phyloP scores from a whole-genome alignment of 345 rosid species.

The Linum trigynum region DNA sequence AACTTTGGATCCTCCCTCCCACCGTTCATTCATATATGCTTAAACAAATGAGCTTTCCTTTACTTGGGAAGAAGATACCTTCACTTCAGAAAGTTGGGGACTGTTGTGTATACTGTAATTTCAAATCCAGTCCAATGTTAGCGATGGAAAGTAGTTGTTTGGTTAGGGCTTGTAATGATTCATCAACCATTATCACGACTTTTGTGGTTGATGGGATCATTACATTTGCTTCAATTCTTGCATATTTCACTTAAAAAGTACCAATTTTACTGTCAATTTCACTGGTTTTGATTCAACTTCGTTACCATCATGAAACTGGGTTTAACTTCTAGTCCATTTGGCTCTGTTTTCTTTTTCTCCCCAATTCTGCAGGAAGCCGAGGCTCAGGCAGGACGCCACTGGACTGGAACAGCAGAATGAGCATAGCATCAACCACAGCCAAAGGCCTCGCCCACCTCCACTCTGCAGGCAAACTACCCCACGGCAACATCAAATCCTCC shows the following conservation, averaged over 20 bases:
- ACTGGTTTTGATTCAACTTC: no score
- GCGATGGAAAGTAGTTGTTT: no score
- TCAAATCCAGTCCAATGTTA: no score
- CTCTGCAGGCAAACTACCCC: slow-evolving; percentile 51
- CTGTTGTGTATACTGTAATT: neutral
- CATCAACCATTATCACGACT: no score
- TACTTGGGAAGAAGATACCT: neutral
- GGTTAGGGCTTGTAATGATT: no score
- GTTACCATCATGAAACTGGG: no score
- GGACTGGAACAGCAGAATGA: slow-evolving; percentile 87
- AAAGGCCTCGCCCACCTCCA: slow-evolving; percentile 78
- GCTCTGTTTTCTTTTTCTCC: no score
- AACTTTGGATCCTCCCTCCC: neutral
- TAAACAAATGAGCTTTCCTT: neutral
- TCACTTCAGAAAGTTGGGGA: neutral
- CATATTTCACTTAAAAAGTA: no score
- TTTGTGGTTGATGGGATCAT: no score
- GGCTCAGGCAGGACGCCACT: slow-evolving; percentile 87
- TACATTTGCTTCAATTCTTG: no score
- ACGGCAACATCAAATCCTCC: slow-evolving; percentile 90
- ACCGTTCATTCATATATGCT: neutral
- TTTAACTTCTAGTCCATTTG: no score
- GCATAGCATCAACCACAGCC: slow-evolving; percentile 60
- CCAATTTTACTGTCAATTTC: no score
- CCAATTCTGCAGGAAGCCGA: slow-evolving; percentile 51